Conservation (phyloP, 2,329 filamentous ascomycete species). For the Ophiosphaerella herpotricha region DNA sequence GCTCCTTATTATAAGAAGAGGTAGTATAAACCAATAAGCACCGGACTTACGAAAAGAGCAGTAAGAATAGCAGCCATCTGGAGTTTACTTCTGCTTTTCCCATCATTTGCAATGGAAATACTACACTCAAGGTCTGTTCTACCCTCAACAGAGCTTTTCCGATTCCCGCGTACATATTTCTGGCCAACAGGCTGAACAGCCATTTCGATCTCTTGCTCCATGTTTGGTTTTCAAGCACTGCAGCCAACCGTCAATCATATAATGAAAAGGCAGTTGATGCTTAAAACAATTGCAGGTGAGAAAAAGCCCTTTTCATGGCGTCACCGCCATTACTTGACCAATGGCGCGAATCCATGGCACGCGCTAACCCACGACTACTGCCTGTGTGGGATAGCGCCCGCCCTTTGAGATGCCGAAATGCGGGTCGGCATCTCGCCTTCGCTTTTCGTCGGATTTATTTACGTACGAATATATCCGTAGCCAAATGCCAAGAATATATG, state of each 20-base stretch:
- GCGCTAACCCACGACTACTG: neutral
- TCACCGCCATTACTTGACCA: constrained; percentile 8
- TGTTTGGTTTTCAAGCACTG: neutral
- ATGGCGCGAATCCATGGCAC: neutral
- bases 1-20: neutral
- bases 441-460: too few relatives aligned
- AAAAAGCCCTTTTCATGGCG: constrained; percentile 3
- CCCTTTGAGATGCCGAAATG: constrained; percentile 8
- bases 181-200: constrained; percentile 1
- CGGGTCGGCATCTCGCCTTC: too few relatives aligned
- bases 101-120: constrained; percentile 11
- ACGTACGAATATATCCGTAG: too few relatives aligned
- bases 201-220: constrained; percentile 20
- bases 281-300: neutral
- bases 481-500: too few relatives aligned
- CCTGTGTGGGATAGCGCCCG: constrained; percentile 10
- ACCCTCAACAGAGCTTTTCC: neutral
- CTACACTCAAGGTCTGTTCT: constrained; percentile 4
- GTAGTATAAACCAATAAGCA: neutral
- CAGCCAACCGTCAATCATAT: neutral
- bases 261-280: neutral
- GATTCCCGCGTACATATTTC: neutral
- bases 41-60: constrained; percentile 38
- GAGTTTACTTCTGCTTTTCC: constrained; percentile 26
- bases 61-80: constrained; percentile 35